A percentile compares a stretch with the other conserved stretches of the same genome.
Conservation (phyloP, 495 filamentous ascomycete species). For the Penicillium robsamsonii region DNA sequence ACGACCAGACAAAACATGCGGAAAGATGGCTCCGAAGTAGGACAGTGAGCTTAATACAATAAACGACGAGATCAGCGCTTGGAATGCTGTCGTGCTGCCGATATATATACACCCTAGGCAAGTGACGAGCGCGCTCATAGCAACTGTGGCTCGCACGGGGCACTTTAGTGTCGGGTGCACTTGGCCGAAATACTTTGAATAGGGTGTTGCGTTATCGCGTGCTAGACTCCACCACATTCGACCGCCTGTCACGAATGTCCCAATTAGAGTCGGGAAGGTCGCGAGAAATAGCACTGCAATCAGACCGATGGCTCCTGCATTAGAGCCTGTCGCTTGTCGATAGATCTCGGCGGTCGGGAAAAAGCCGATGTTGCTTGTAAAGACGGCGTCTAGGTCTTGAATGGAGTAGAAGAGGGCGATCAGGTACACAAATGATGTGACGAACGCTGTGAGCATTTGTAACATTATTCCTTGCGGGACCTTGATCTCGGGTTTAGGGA, state of each 20-base stretch:
- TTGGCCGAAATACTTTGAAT: slow-evolving; percentile 32
- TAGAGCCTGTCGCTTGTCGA: slow-evolving; percentile 63
- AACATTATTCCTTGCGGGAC: slow-evolving; percentile 50
- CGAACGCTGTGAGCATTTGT: slow-evolving; percentile 58
- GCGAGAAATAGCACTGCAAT: slow-evolving; percentile 53
- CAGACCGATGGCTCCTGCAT: slow-evolving; percentile 58
- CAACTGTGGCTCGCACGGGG: slow-evolving; percentile 59
- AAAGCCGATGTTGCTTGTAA: slow-evolving; percentile 48
- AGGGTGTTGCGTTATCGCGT: slow-evolving; percentile 58
- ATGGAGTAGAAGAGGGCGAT: slow-evolving; percentile 60
- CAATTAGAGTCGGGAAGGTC: slow-evolving; percentile 57
- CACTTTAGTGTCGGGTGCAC: slow-evolving; percentile 47
- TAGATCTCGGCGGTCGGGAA: slow-evolving; percentile 76
- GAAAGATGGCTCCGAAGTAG: slow-evolving; percentile 68
- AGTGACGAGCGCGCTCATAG: slow-evolving; percentile 58
- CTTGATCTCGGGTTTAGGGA: slow-evolving; percentile 26
- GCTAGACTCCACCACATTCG: slow-evolving; percentile 76
- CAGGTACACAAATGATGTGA: slow-evolving; percentile 41
- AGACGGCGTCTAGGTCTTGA: slow-evolving; percentile 57
- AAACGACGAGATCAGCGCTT: slow-evolving; percentile 69
- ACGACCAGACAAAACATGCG: slow-evolving; percentile 61
- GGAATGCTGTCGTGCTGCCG: slow-evolving; percentile 66
- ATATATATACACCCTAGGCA: slow-evolving; percentile 68
- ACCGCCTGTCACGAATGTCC: slow-evolving; percentile 65
- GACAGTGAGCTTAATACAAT: slow-evolving; percentile 71